phyloP scores from a whole-genome alignment of 257 asterid genomes.

The Nemophila menziesii region DNA sequence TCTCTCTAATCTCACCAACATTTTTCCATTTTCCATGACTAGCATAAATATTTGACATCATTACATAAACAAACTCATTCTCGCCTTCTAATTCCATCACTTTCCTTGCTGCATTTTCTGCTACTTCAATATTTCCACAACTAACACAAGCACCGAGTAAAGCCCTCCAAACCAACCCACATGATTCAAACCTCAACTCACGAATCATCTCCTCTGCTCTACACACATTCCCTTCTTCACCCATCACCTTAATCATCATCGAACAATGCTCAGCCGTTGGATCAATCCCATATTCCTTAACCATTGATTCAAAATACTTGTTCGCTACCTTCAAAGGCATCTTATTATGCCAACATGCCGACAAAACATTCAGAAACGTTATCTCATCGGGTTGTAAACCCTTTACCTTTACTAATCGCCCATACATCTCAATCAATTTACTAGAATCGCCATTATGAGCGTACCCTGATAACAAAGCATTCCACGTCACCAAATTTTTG shows the following conservation, averaged over 20 bases:
- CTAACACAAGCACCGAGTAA: conserved; percentile 43
- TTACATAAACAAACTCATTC: conserved; percentile 34
- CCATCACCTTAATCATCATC: conserved; percentile 61
- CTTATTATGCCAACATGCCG: conserved; percentile 56
- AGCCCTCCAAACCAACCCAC: conserved; percentile 56
- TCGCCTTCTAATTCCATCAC: conserved; percentile 45
- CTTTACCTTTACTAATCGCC: conserved; percentile 26
- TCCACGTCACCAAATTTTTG: conserved; percentile 74
- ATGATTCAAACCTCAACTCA: conserved; percentile 28
- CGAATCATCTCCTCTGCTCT: conserved; percentile 42
- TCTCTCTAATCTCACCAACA: conserved; percentile 31
- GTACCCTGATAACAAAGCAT: conserved; percentile 58
- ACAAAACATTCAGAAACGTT: conserved; percentile 53
- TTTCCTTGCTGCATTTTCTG: conserved; percentile 44
- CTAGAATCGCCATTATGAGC: conserved; percentile 42
- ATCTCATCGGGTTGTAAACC: conserved; percentile 44
- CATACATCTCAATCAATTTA: conserved; percentile 41
- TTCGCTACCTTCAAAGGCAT: conserved; percentile 28
- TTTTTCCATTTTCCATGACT: conserved; percentile 38
- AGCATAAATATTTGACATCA: conserved; percentile 56
- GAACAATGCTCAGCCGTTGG: conserved; percentile 60
- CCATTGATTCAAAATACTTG: conserved; percentile 30
- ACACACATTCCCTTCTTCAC: conserved; percentile 38
- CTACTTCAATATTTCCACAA: conserved; percentile 34
- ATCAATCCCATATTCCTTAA: conserved; percentile 26